phyloP scores from a whole-genome alignment of 2,329 filamentous ascomycete genomes.

The Cladophialophora chaetospira region DNA sequence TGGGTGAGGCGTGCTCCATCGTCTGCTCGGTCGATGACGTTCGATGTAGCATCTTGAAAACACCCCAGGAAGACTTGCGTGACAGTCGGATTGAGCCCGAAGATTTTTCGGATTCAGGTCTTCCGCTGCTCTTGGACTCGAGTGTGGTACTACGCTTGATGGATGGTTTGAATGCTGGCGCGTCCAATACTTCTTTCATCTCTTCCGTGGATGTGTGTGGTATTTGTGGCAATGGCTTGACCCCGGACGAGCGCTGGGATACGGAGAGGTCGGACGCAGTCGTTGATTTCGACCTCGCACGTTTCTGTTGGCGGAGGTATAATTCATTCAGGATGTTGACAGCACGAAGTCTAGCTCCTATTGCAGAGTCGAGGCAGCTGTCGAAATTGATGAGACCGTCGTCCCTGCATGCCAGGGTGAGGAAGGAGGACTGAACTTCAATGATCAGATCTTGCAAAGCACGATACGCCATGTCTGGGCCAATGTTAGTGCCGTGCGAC shows the following conservation, averaged over 20 bases:
- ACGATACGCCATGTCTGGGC: conserved; percentile 21
- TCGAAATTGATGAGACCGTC: conserved; percentile 20
- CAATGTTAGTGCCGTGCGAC: not conserved
- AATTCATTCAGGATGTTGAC: conserved; percentile 25
- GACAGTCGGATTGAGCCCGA: not conserved
- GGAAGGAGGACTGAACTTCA: conserved; percentile 22
- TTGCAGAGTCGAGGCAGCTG: conserved; percentile 19
- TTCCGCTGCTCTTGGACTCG: not conserved
- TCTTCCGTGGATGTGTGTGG: not conserved
- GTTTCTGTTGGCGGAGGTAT: conserved; percentile 23
- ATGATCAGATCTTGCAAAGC: conserved; percentile 24
- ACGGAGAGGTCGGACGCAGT: conserved; percentile 1
- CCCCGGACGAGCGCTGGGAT: not conserved
- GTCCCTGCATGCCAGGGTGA: conserved; percentile 17
- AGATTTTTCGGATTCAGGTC: conserved; percentile 1
- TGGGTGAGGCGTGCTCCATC: not conserved
- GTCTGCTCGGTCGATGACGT: conserved; percentile 4
- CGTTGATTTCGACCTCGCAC: conserved; percentile 4
- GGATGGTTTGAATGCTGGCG: not conserved
- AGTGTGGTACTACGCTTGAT: conserved; percentile 3
- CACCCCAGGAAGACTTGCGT: conserved; percentile 22
- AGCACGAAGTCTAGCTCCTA: conserved; percentile 18
- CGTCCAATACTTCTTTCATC: conserved; percentile 4
- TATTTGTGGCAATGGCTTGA: not conserved
- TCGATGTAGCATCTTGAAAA: conserved; percentile 17